phyloP scores from a whole-genome alignment of 768 basidiomycete genomes.

The Pulveroboletus sp. region DNA sequence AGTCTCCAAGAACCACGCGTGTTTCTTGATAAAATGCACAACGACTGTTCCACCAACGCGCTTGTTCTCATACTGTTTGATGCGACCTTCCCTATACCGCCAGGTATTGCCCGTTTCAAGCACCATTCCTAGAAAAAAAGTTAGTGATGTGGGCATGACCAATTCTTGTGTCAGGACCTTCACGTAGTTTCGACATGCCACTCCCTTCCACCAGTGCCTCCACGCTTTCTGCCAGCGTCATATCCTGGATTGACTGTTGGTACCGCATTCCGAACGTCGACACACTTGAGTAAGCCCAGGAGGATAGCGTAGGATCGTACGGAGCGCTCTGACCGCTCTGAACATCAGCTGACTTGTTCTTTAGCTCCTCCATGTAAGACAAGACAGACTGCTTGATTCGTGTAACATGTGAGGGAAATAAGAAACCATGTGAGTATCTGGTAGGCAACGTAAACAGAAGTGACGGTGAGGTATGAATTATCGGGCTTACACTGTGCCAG shows the following conservation, averaged over 20 bases:
- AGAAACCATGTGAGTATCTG: slow-evolving; percentile 93
- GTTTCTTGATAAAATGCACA: slow-evolving; percentile 96
- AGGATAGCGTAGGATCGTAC: slow-evolving; percentile 43
- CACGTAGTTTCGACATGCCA: slow-evolving; percentile 66
- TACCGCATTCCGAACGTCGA: slow-evolving; percentile 81
- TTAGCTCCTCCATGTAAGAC: slow-evolving; percentile 43
- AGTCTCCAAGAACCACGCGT: slow-evolving; percentile 95
- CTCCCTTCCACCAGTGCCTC: slow-evolving; percentile 95
- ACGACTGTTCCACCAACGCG: slow-evolving; percentile 90
- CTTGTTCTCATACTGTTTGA: slow-evolving; percentile 56
- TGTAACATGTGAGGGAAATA: slow-evolving; percentile 85
- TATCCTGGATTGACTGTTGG: slow-evolving; percentile 57
- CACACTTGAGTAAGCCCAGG: slow-evolving; percentile 80
- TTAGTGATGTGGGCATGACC: neutral
- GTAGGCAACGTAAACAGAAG: slow-evolving; percentile 3
- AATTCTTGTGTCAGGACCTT: slow-evolving; percentile 41
- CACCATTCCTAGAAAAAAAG: slow-evolving; percentile 43
- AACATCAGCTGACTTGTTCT: slow-evolving; percentile 33
- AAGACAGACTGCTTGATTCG: slow-evolving; percentile 59
- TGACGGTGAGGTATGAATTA: slow-evolving; percentile 1
- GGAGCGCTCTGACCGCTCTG: slow-evolving; percentile 20
- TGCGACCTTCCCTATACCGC: slow-evolving; percentile 67
- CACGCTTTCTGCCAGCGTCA: slow-evolving; percentile 67
- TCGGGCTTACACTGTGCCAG: slow-evolving; percentile 78
- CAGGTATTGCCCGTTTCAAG: slow-evolving; percentile 64